Percentiles rank a stretch among this genome's conserved stretches.
phyloP scores from a whole-genome alignment of 108 stramenopile species.

The Fistulifera solaris region DNA sequence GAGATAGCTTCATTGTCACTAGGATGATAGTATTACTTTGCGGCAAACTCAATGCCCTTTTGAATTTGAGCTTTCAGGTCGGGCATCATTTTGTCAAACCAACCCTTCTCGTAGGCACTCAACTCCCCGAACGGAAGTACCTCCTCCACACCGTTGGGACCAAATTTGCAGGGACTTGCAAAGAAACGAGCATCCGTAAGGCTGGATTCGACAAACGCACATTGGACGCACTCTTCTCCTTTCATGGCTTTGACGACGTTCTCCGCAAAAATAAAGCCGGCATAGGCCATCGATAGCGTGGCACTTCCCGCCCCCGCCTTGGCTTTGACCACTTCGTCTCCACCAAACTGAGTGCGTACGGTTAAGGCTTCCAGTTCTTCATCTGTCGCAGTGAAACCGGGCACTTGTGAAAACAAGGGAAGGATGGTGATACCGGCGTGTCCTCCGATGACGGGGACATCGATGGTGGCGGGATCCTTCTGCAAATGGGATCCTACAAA shows the following conservation, averaged over 20 bases:
- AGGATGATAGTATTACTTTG: slow-evolving; percentile 25
- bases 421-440: slow-evolving; percentile 99
- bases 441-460: slow-evolving; percentile 98
- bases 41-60: slow-evolving; percentile 95
- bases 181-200: slow-evolving; percentile 94
- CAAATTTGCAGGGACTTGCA: slow-evolving; percentile 92
- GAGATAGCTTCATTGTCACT: too few relatives aligned
- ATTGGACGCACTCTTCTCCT: slow-evolving; percentile 87
- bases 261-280: slow-evolving; percentile 90
- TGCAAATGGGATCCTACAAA: slow-evolving; percentile 92
- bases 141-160: slow-evolving; percentile 90
- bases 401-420: slow-evolving; percentile 91
- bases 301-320: slow-evolving; percentile 98
- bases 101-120: slow-evolving; percentile 85
- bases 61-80: slow-evolving; percentile 92
- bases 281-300: slow-evolving; percentile 98
- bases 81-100: slow-evolving; percentile 95
- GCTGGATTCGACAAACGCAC: slow-evolving; percentile 89
- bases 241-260: slow-evolving; percentile 87
- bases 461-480: slow-evolving; percentile 65
- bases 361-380: slow-evolving; percentile 87
- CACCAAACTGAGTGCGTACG: slow-evolving; percentile 96
- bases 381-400: slow-evolving; percentile 78
- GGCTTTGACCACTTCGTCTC: slow-evolving; percentile 99
- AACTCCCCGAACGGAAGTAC: slow-evolving; percentile 81